Evolutionary conservation across 1,139 yeast species (phyloP).

Genomic region (Geotrichum bryndzae): DNA sequence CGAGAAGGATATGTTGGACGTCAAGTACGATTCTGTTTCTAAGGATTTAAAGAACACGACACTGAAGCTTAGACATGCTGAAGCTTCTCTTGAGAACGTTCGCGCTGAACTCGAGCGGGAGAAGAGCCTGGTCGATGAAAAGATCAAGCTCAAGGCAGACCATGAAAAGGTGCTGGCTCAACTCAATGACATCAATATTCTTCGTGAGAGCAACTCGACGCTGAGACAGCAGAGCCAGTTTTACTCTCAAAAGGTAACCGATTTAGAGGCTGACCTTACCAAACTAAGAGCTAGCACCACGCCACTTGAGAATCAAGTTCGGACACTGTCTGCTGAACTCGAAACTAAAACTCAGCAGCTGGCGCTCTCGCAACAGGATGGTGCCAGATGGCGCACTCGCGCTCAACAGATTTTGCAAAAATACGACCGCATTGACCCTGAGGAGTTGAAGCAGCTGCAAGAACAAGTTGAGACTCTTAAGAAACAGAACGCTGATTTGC

Average conservation of each 20-base stretch:
- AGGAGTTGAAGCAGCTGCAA: constrained; percentile 38
- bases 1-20: constrained; percentile 69
- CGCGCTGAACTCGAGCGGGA: constrained; percentile 29
- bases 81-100: constrained; percentile 32
- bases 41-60: constrained; percentile 48
- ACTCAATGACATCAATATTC: constrained; percentile 59
- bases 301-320: constrained; percentile 37
- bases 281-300: constrained; percentile 31
- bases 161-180: constrained; percentile 54
- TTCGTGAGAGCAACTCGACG: constrained; percentile 68
- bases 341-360: constrained; percentile 42
- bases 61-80: constrained; percentile 33
- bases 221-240: constrained; percentile 50
- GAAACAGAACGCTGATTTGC: constrained; percentile 19
- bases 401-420: constrained; percentile 45
- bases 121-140: constrained; percentile 29
- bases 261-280: constrained; percentile 36
- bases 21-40: constrained; percentile 46
- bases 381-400: constrained; percentile 48
- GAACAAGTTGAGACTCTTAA: constrained; percentile 35
- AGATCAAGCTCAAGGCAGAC: constrained; percentile 35
- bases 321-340: constrained; percentile 37
- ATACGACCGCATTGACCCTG: constrained; percentile 40
- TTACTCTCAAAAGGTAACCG: constrained; percentile 32
- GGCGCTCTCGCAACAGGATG: constrained; percentile 39